Percentiles rank a stretch among this genome's conserved stretches.
Evolutionary conservation across 495 filamentous ascomycete species (phyloP).

Genomic region (Aspergillus coremiiformis): DNA sequence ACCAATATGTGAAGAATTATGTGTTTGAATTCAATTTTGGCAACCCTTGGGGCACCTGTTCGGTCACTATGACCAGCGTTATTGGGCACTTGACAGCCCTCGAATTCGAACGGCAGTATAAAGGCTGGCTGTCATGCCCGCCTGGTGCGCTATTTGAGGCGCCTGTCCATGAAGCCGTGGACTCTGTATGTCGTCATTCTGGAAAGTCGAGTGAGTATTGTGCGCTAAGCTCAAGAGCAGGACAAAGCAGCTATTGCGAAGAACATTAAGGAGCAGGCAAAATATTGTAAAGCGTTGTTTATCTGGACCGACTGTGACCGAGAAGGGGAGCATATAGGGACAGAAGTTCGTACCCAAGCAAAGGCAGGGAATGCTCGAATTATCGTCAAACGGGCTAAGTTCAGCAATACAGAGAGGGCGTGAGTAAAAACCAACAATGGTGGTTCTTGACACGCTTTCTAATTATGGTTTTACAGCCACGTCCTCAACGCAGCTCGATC

Average conservation of each 20-base stretch:
- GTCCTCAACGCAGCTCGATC: slow-evolving; percentile 75
- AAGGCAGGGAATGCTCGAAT: slow-evolving; percentile 62
- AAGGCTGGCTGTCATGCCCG: slow-evolving; percentile 70
- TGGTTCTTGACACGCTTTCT: neutral
- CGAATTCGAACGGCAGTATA: slow-evolving; percentile 64
- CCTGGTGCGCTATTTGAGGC: slow-evolving; percentile 79
- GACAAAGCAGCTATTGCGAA: slow-evolving; percentile 72
- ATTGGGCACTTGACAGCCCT: slow-evolving; percentile 70
- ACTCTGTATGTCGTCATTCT: slow-evolving; percentile 42
- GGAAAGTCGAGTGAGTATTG: neutral
- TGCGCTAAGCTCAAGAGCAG: slow-evolving; percentile 32
- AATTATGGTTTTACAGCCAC: slow-evolving; percentile 40
- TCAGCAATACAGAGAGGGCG: slow-evolving; percentile 94
- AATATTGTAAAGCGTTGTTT: slow-evolving; percentile 60
- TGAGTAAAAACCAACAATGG: slow-evolving; percentile 29
- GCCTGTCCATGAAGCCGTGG: slow-evolving; percentile 57
- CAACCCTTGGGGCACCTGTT: slow-evolving; percentile 67
- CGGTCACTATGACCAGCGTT: slow-evolving; percentile 89
- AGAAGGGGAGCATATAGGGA: slow-evolving; percentile 92
- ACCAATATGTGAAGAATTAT: slow-evolving; percentile 88
- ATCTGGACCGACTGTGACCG: slow-evolving; percentile 99
- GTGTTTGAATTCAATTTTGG: slow-evolving; percentile 83
- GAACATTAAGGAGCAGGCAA: slow-evolving; percentile 77
- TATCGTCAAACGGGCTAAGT: slow-evolving; percentile 76
- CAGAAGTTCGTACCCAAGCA: slow-evolving; percentile 83